Conservation (phyloP, 441 rosid genomes). For the Euphorbia schlechtendalii region DNA sequence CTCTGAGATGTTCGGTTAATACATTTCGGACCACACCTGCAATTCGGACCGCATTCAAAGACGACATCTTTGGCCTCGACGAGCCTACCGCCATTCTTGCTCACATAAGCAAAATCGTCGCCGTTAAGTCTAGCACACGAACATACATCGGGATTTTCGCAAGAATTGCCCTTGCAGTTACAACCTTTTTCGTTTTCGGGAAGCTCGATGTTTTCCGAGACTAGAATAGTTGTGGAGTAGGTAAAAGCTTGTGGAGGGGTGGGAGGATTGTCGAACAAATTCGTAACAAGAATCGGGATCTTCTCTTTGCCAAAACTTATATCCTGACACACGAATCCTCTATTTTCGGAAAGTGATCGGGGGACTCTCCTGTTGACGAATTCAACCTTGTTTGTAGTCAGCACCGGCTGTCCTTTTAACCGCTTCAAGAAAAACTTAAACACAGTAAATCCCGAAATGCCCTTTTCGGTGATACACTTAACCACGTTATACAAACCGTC, state of each 20-base stretch:
- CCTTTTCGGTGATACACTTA: constrained; percentile 64
- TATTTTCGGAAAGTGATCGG: constrained; percentile 52
- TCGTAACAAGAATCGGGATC: constrained; percentile 65
- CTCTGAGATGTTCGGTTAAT: constrained; percentile 75
- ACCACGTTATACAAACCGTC: constrained; percentile 82
- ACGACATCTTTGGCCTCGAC: constrained; percentile 77
- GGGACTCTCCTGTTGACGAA: constrained; percentile 55
- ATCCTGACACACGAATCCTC: constrained; percentile 73
- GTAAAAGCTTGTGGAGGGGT: constrained; percentile 57
- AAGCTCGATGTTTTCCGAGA: constrained; percentile 45
- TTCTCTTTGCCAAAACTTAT: constrained; percentile 50
- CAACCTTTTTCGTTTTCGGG: constrained; percentile 60
- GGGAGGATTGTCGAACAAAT: constrained; percentile 69
- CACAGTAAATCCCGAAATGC: constrained; percentile 72
- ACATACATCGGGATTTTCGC: constrained; percentile 58
- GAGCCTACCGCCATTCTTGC: constrained; percentile 75
- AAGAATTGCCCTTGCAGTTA: constrained; percentile 43
- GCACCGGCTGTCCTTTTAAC: constrained; percentile 55
- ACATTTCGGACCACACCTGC: constrained; percentile 79
- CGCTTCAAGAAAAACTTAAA: constrained; percentile 53
- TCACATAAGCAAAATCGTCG: constrained; percentile 74
- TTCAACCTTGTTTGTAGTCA: constrained; percentile 66
- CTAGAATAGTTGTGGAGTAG: constrained; percentile 45
- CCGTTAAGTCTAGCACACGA: constrained; percentile 78
- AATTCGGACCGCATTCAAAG: constrained; percentile 86